Percentiles rank a stretch among this genome's conserved stretches.
Conservation (phyloP, 2,329 filamentous ascomycete genomes). For the Xylaria sp. region DNA sequence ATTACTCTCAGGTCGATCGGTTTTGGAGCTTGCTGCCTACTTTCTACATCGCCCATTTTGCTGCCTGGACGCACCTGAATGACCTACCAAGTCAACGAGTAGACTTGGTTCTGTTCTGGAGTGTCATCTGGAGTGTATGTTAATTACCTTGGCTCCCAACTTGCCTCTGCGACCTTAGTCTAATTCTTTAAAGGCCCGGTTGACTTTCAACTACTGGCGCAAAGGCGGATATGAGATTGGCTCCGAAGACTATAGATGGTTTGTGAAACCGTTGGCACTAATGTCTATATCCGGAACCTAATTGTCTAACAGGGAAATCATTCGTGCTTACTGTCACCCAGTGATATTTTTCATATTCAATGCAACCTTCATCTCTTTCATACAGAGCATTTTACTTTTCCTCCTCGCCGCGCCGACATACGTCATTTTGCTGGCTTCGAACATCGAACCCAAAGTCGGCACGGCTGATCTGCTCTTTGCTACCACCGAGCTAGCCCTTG, state of each 20-base stretch:
- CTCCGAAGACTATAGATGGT: slow-evolving; percentile 95
- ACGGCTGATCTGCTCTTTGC: slow-evolving; percentile 62
- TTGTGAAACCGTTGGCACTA: slow-evolving; percentile 34
- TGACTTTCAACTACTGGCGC: slow-evolving; percentile 98
- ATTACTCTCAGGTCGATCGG: slow-evolving; percentile 97
- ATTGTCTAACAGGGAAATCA: slow-evolving; percentile 67
- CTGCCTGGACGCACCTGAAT: slow-evolving; percentile 81
- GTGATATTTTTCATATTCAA: slow-evolving; percentile 86
- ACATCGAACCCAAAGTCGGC: slow-evolving; percentile 65
- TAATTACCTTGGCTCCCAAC: slow-evolving; percentile 23
- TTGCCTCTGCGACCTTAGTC: slow-evolving; percentile 18
- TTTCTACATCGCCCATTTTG: slow-evolving; percentile 86
- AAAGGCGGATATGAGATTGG: slow-evolving; percentile 91
- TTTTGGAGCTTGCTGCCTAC: slow-evolving; percentile 91
- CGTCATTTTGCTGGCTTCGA: slow-evolving; percentile 78
- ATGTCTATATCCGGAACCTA: slow-evolving; percentile 33
- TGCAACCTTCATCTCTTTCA: slow-evolving; percentile 85
- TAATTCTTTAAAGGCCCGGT: slow-evolving; percentile 66
- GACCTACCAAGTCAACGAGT: slow-evolving; percentile 76
- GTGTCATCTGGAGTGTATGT: slow-evolving; percentile 82
- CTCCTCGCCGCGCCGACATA: slow-evolving; percentile 82
- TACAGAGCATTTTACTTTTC: slow-evolving; percentile 85
- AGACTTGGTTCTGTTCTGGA: slow-evolving; percentile 77
- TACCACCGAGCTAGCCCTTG: slow-evolving; percentile 59
- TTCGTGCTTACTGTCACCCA: slow-evolving; percentile 73